Evolutionary conservation across 306 rosid species (phyloP).

Genomic region (Cucurbita argyrosperma): DNA sequence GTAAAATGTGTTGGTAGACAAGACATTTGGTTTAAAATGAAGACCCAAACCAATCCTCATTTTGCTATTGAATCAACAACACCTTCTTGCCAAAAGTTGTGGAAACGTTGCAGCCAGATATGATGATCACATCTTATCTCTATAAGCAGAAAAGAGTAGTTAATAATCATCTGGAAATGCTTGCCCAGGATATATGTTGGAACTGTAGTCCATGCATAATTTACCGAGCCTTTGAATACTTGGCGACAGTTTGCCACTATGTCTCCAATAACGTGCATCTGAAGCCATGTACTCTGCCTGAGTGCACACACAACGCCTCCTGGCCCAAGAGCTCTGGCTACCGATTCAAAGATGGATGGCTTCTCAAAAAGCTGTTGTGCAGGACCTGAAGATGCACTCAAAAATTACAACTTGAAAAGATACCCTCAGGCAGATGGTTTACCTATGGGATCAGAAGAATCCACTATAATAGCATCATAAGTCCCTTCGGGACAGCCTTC

Average conservation of each 20-base stretch:
- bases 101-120: too few species aligned
- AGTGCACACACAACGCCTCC: conserved; percentile 86
- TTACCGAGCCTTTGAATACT: conserved; percentile 85
- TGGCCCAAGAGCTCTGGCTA: conserved; percentile 90
- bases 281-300: conserved; percentile 91
- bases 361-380: conserved; percentile 96
- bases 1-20: too few species aligned
- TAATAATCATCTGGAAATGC: too few species aligned
- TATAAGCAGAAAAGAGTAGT: too few species aligned
- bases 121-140: too few species aligned
- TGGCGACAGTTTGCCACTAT: conserved; percentile 73
- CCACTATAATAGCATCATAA: conserved; percentile 87
- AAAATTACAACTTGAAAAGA: background rate
- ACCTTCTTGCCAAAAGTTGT: too few species aligned
- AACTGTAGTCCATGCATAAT: conserved; percentile 98
- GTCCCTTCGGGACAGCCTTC: conserved; percentile 78
- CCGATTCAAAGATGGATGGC: conserved; percentile 53
- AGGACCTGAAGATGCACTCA: conserved; percentile 42
- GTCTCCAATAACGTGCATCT: conserved; percentile 83
- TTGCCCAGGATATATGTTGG: conserved; percentile 39
- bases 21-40: too few species aligned
- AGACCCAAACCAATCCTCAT: too few species aligned
- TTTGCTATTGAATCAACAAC: too few species aligned
- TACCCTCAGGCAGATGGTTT: background rate
- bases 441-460: conserved; percentile 97